phyloP scores from a whole-genome alignment of 495 filamentous ascomycete genomes.

The Talaromyces stipitatus region DNA sequence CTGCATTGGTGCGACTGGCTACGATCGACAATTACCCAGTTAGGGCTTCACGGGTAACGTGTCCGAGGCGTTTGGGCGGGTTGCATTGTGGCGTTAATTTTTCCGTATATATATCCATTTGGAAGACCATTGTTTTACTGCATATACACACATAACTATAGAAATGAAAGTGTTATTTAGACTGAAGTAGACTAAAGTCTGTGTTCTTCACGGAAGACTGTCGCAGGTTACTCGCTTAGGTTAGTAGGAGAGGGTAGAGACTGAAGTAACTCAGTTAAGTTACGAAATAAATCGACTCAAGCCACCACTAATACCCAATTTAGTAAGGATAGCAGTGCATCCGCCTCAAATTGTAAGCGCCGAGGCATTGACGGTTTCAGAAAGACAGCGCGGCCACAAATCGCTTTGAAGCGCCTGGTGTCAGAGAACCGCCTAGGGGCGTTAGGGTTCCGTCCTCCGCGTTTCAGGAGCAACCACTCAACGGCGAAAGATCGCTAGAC shows the following conservation, averaged over 20 bases:
- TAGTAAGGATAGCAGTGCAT: too few species aligned
- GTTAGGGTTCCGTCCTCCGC: not conserved
- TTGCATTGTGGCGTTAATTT: conserved; percentile 1
- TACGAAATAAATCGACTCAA: too few species aligned
- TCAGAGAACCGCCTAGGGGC: not conserved
- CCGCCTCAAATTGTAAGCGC: not conserved
- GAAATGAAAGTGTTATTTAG: not conserved
- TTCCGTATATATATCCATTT: not conserved
- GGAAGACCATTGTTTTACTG: conserved; percentile 1
- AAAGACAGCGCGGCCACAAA: conserved; percentile 1
- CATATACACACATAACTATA: not conserved
- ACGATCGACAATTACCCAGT: not conserved
- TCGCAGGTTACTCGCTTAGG: not conserved
- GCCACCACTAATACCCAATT: not conserved
- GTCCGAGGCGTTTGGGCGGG: not conserved
- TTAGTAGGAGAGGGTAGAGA: too few species aligned
- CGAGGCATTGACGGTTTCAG: conserved; percentile 5
- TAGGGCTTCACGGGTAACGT: conserved; percentile 1
- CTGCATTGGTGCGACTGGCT: not conserved
- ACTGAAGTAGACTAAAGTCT: not conserved
- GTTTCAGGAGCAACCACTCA: conserved; percentile 1
- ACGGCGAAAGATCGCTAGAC: not conserved
- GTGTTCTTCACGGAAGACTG: not conserved
- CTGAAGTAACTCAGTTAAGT: too few species aligned
- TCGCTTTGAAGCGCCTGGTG: conserved; percentile 1